phyloP scores from a whole-genome alignment of 352 stramenopile species.

The Phytophthora citricola region DNA sequence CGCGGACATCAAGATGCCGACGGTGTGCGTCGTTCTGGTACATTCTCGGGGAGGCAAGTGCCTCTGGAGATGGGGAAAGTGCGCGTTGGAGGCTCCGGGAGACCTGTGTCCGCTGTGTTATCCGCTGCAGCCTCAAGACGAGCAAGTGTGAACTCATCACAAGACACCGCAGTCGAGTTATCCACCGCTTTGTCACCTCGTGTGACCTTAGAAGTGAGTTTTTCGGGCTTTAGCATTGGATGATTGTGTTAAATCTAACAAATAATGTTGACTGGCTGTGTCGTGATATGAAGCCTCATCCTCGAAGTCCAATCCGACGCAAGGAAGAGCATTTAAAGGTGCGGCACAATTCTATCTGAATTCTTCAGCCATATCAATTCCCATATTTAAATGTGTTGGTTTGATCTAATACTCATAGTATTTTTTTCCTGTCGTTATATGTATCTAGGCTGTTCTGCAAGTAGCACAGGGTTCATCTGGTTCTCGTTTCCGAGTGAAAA shows the following conservation, averaged over 20 bases:
- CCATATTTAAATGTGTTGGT: neutral
- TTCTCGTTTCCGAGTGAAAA: constrained; percentile 29
- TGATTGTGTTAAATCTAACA: neutral
- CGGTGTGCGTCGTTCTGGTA: constrained; percentile 10
- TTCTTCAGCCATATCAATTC: too few relatives aligned
- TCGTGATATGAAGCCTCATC: constrained; percentile 30
- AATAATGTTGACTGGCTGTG: neutral
- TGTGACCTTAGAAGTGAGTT: constrained; percentile 40
- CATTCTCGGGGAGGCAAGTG: constrained; percentile 43
- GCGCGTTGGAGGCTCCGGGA: constrained; percentile 56
- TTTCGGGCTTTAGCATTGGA: neutral
- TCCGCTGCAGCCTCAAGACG: constrained; percentile 6
- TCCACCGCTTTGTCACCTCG: constrained; percentile 16
- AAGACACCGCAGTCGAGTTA: constrained; percentile 3
- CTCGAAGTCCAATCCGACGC: constrained; percentile 49
- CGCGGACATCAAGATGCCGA: constrained; percentile 21
- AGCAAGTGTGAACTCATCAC: constrained; percentile 1
- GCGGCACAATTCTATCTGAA: neutral
- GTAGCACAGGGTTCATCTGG: neutral
- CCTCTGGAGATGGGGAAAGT: constrained; percentile 56
- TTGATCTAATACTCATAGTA: neutral
- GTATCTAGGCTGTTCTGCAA: constrained; percentile 17
- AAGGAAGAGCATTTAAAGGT: constrained; percentile 51
- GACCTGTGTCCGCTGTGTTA: constrained; percentile 41
- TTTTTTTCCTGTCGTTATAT: neutral